Percentiles rank a stretch among this genome's conserved stretches.
Conservation (phyloP, 2,329 filamentous ascomycete genomes). For the Xylariaceae sp. region DNA sequence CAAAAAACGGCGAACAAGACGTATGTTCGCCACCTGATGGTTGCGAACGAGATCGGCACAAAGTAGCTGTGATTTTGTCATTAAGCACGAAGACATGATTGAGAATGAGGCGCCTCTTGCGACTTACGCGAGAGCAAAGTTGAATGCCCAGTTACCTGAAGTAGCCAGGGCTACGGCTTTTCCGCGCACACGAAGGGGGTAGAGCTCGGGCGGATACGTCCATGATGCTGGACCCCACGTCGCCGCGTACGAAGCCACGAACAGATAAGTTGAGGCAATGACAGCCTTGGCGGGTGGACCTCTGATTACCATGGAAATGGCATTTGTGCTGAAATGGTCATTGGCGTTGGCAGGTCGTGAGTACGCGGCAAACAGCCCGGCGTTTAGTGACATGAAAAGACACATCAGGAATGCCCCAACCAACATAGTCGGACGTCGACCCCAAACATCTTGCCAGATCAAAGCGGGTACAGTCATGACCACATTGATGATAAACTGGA, state of each 20-base stretch:
- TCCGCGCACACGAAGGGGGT: constrained; percentile 42
- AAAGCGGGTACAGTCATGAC: constrained; percentile 73
- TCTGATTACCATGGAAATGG: constrained; percentile 45
- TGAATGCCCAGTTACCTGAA: constrained; percentile 48
- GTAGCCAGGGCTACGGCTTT: constrained; percentile 53
- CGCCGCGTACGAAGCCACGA: constrained; percentile 50
- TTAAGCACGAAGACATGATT: constrained; percentile 1
- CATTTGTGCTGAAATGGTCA: constrained; percentile 35
- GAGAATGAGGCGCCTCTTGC: not conserved
- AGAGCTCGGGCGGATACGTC: constrained; percentile 47
- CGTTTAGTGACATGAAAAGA: constrained; percentile 44
- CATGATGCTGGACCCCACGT: constrained; percentile 43
- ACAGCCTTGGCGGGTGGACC: constrained; percentile 52
- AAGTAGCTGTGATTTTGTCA: constrained; percentile 32
- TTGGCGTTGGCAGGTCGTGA: constrained; percentile 30
- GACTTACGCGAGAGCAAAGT: constrained; percentile 41
- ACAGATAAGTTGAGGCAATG: constrained; percentile 63
- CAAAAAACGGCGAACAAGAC: constrained; percentile 51
- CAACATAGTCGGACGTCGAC: constrained; percentile 66
- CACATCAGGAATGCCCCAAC: constrained; percentile 61
- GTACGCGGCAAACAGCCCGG: constrained; percentile 42
- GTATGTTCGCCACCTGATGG: constrained; percentile 49
- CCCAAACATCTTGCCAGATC: constrained; percentile 71
- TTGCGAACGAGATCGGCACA: constrained; percentile 42
- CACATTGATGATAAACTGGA: constrained; percentile 78